These are phyloP conservation scores for Volvox reticuliferus DNA, from an alignment of 139 green algal species.

Conservation along the genomic window DNA sequence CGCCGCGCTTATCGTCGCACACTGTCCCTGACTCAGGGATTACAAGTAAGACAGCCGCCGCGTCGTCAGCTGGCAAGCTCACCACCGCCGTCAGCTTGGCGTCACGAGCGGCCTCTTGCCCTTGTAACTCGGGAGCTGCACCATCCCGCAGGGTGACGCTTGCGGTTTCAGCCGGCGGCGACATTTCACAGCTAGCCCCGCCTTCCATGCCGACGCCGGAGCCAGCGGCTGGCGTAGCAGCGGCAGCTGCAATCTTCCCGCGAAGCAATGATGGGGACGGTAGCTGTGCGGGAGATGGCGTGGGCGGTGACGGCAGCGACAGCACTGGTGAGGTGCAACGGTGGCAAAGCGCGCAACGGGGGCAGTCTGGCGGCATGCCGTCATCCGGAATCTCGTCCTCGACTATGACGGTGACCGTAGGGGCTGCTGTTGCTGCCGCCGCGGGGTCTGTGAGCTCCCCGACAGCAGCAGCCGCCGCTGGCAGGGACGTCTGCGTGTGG, in stretches of 20 bases:
- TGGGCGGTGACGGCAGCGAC: neutral
- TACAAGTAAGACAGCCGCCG: neutral
- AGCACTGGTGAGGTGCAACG: constrained; percentile 5
- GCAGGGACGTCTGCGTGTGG: neutral
- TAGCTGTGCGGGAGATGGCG: neutral
- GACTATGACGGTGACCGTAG: neutral
- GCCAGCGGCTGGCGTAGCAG: neutral
- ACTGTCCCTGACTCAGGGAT: neutral
- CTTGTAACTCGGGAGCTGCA: no score
- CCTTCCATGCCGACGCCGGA: neutral
- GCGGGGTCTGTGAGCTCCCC: neutral
- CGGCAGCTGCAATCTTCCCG: neutral
- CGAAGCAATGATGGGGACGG: neutral
- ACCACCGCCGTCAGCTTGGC: no score
- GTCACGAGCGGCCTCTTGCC: no score
- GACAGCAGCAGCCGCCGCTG: neutral
- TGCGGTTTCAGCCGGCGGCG: neutral
- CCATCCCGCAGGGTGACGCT: neutral
- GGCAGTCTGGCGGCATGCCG: constrained; percentile 25
- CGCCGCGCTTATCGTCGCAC: neutral
- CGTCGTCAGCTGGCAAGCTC: neutral
- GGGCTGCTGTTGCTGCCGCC: neutral
- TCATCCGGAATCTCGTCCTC: constrained; percentile 17
- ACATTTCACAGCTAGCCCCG: neutral
- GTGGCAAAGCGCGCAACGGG: constrained; percentile 33